Conservation (phyloP, 1,284 basidiomycete species). For the Coniophora puteana region DNA sequence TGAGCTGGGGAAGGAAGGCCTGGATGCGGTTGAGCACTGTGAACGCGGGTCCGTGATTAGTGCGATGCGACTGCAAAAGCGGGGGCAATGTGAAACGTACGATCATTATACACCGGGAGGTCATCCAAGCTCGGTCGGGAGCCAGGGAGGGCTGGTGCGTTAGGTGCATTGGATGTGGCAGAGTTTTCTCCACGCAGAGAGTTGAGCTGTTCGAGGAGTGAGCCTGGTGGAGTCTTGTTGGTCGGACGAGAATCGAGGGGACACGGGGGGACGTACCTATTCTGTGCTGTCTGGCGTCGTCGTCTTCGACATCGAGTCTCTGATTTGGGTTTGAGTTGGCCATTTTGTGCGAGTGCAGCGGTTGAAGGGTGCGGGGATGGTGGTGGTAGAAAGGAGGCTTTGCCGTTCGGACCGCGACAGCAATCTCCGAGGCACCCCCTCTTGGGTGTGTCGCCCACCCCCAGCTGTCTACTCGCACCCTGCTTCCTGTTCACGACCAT, state of each 20-base stretch:
- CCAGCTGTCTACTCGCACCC: no score
- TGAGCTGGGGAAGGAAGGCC: conserved; percentile 59
- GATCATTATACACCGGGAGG: conserved; percentile 15
- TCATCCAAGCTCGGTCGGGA: conserved; percentile 15
- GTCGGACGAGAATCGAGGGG: not conserved
- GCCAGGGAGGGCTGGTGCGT: conserved; percentile 1
- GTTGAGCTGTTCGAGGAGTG: conserved; percentile 24
- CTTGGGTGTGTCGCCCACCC: no score
- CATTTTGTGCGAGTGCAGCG: no score
- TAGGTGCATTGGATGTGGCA: conserved; percentile 3
- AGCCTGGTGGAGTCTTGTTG: conserved; percentile 15
- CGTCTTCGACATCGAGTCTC: conserved; percentile 32
- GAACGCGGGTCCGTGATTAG: conserved; percentile 3
- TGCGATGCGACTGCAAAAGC: conserved; percentile 1
- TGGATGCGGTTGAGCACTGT: conserved; percentile 59
- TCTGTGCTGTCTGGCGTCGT: conserved; percentile 27
- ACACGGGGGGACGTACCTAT: conserved; percentile 20
- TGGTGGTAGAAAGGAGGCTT: no score
- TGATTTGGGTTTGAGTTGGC: not conserved
- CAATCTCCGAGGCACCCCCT: no score
- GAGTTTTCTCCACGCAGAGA: conserved; percentile 8
- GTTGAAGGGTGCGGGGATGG: no score
- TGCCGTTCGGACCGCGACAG: no score
- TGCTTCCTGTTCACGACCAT: conserved; percentile 14
- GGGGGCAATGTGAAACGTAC: conserved; percentile 24